Percentiles rank a stretch among this genome's conserved stretches.
Evolutionary conservation across 2,329 filamentous ascomycete species (phyloP).

Genomic region (Orbilia quercus): DNA sequence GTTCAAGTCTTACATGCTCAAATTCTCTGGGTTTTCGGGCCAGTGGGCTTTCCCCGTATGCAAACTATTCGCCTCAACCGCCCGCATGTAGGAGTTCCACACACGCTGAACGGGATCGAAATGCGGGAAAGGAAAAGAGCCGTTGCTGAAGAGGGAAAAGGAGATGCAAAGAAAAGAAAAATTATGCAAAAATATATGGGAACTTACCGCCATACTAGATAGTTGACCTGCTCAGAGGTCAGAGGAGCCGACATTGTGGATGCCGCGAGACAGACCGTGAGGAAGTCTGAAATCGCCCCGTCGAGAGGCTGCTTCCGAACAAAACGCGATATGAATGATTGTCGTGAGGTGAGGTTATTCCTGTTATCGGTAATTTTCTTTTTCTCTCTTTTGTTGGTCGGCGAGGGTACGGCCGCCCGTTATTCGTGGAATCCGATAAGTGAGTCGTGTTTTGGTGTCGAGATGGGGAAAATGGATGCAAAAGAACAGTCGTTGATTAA

Average conservation of each 20-base stretch:
- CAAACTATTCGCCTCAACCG: constrained; percentile 30
- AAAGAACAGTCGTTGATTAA: constrained; percentile 45
- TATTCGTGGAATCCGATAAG: constrained; percentile 26
- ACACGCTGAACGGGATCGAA: constrained; percentile 31
- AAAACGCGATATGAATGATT: constrained; percentile 52
- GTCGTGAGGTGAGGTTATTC: constrained; percentile 13
- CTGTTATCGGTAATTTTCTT: neutral
- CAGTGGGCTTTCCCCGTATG: constrained; percentile 15
- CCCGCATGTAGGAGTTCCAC: constrained; percentile 36
- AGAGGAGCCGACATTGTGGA: constrained; percentile 51
- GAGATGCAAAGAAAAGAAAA: constrained; percentile 26
- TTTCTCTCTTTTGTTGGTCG: neutral
- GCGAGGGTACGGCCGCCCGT: constrained; percentile 6
- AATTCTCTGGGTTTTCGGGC: constrained; percentile 14
- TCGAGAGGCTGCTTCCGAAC: constrained; percentile 51
- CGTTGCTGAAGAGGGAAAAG: constrained; percentile 10
- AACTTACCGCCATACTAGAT: constrained; percentile 56
- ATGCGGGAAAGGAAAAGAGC: constrained; percentile 4
- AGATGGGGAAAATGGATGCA: constrained; percentile 48
- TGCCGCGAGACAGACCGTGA: constrained; percentile 36
- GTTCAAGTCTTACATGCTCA: constrained; percentile 38
- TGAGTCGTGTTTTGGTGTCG: constrained; percentile 46
- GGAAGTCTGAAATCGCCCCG: constrained; percentile 51
- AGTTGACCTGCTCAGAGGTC: constrained; percentile 57
- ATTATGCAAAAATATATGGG: neutral